Percentiles rank a stretch among this genome's conserved stretches.
These are phyloP conservation scores for Boletus pseudo-olivaceus DNA, from an alignment of 768 basidiomycete species.

Conservation along the genomic window DNA sequence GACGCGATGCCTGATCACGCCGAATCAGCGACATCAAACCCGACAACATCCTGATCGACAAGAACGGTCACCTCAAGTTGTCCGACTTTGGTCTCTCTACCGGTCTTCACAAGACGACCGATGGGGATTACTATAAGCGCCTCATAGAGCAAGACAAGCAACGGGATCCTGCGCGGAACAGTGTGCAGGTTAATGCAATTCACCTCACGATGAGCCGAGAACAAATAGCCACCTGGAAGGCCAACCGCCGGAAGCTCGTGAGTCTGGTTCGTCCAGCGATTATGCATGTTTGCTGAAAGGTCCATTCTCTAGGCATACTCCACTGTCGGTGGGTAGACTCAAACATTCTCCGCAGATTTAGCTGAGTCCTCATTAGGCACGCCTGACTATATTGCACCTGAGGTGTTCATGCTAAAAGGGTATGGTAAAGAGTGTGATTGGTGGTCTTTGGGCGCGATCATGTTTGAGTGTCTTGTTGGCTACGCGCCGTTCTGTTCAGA, in stretches of 20 bases:
- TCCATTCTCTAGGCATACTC: constrained; percentile 76
- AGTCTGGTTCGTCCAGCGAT: constrained; percentile 15
- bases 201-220: constrained; percentile 96
- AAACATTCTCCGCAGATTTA: not conserved
- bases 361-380: constrained; percentile 23
- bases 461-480: constrained; percentile 97
- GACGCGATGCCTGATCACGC: not conserved
- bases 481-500: constrained; percentile 98
- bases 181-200: constrained; percentile 96
- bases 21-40: constrained; percentile 91
- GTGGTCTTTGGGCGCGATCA: constrained; percentile 99
- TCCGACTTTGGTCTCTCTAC: constrained; percentile 99
- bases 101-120: constrained; percentile 94
- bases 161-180: constrained; percentile 74
- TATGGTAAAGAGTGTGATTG: constrained; percentile 99
- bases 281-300: constrained; percentile 1
- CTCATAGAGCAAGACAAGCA: constrained; percentile 76
- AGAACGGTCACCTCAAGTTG: constrained; percentile 92
- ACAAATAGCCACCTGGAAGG: constrained; percentile 98
- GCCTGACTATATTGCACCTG: constrained; percentile 80
- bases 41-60: constrained; percentile 98
- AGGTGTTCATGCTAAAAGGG: constrained; percentile 95
- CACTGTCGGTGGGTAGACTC: constrained; percentile 52
- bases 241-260: constrained; percentile 92
- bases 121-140: constrained; percentile 91